Conservation (phyloP, 2,329 filamentous ascomycete species). For the Cyphellophora attinorum region DNA sequence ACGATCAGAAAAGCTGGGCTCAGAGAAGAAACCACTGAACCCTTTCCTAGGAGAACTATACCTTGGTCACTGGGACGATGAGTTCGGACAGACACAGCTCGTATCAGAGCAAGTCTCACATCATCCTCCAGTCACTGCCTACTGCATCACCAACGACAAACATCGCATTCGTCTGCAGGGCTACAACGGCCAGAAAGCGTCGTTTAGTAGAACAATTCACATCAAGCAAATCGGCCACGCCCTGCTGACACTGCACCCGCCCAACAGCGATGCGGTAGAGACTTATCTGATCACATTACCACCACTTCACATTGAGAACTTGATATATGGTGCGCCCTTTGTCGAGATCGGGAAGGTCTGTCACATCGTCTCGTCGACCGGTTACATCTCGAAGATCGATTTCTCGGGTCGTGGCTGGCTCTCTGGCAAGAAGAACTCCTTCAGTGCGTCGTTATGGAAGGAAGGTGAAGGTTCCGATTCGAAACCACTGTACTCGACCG, state of each 20-base stretch:
- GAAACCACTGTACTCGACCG: slow-evolving; percentile 65
- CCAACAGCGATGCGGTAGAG: slow-evolving; percentile 43
- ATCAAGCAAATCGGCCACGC: slow-evolving; percentile 93
- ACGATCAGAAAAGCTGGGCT: slow-evolving; percentile 70
- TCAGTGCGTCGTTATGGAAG: slow-evolving; percentile 66
- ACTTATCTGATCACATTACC: slow-evolving; percentile 87
- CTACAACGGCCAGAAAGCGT: slow-evolving; percentile 94
- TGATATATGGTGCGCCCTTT: slow-evolving; percentile 66
- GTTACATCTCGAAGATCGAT: slow-evolving; percentile 81
- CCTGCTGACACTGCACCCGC: slow-evolving; percentile 56
- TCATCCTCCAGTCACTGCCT: slow-evolving; percentile 90
- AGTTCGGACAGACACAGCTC: slow-evolving; percentile 65
- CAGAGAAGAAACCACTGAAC: slow-evolving; percentile 96
- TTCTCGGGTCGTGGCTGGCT: slow-evolving; percentile 93
- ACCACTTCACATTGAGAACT: slow-evolving; percentile 82
- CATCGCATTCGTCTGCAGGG: slow-evolving; percentile 67
- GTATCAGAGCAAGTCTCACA: slow-evolving; percentile 92
- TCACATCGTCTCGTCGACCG: slow-evolving; percentile 76
- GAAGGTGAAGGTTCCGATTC: slow-evolving; percentile 51
- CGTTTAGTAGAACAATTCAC: slow-evolving; percentile 85
- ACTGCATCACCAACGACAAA: slow-evolving; percentile 79
- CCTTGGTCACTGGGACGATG: slow-evolving; percentile 80
- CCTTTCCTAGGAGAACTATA: slow-evolving; percentile 94
- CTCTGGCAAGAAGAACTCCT: slow-evolving; percentile 89
- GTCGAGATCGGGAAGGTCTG: slow-evolving; percentile 80